Evolutionary conservation across 371 early-diverging fungal species (phyloP).

Genomic region (Dipsacomyces acuminosporus): DNA sequence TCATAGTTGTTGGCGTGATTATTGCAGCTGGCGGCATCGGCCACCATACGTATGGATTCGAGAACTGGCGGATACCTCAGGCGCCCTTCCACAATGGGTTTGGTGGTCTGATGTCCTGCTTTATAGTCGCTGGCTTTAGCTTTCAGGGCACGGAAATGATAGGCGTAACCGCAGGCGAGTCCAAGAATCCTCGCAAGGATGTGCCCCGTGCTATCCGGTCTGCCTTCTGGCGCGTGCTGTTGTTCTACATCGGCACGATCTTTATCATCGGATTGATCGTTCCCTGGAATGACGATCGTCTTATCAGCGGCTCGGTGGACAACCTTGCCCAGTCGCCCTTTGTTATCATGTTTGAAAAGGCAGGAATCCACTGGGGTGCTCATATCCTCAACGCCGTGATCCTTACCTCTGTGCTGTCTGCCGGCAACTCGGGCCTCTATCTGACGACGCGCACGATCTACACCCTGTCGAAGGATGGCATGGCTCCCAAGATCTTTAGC

Average conservation of each 20-base stretch:
- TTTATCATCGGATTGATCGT: constrained; percentile 59
- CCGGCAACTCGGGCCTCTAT: constrained; percentile 61
- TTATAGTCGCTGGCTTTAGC: constrained; percentile 71
- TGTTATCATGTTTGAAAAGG: constrained; percentile 58
- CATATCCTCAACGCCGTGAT: constrained; percentile 60
- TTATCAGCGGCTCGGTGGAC: constrained; percentile 47
- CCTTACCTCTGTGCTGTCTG: constrained; percentile 58
- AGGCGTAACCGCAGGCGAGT: constrained; percentile 63
- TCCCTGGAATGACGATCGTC: constrained; percentile 53
- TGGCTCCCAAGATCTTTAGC: constrained; percentile 51
- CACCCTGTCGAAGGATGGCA: constrained; percentile 54
- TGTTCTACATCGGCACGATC: constrained; percentile 60
- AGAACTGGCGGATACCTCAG: constrained; percentile 65
- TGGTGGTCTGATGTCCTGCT: constrained; percentile 56
- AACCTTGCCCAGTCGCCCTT: constrained; percentile 58
- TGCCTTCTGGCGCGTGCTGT: constrained; percentile 61
- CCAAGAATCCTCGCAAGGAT: constrained; percentile 57
- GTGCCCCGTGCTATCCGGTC: constrained; percentile 61
- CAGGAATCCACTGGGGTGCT: constrained; percentile 57
- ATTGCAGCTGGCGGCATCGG: constrained; percentile 61
- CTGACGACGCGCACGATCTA: constrained; percentile 56
- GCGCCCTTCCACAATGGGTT: constrained; percentile 63
- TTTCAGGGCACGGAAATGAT: constrained; percentile 76
- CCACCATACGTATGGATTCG: constrained; percentile 55
- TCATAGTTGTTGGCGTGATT: constrained; percentile 62